Conservation (phyloP, 495 filamentous ascomycete species). For the Neurospora sp. region DNA sequence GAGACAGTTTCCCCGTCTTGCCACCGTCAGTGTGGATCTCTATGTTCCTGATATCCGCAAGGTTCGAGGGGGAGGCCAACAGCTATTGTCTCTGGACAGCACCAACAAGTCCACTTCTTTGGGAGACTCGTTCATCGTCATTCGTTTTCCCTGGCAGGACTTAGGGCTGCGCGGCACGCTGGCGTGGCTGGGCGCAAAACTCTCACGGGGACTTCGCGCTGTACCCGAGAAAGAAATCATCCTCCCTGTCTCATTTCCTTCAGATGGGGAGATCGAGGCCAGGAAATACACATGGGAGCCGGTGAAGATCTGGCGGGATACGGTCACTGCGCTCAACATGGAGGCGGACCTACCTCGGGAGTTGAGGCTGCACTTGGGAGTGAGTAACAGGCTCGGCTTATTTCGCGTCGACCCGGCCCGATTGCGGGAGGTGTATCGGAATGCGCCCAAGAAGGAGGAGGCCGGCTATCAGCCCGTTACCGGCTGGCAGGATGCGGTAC, state of each 20-base stretch:
- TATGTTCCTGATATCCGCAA: slow-evolving; percentile 64
- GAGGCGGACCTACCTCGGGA: slow-evolving; percentile 37
- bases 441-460: slow-evolving; percentile 58
- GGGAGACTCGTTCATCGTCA: slow-evolving; percentile 42
- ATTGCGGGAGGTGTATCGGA: slow-evolving; percentile 60
- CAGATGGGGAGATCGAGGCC: slow-evolving; percentile 38
- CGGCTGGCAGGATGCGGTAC: slow-evolving; percentile 74
- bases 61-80: slow-evolving; percentile 14
- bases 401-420: slow-evolving; percentile 59
- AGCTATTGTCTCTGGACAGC: slow-evolving; percentile 3
- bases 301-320: slow-evolving; percentile 75
- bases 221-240: slow-evolving; percentile 44
- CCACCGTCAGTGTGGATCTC: slow-evolving; percentile 65
- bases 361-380: slow-evolving; percentile 50
- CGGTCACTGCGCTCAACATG: slow-evolving; percentile 51
- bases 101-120: slow-evolving; percentile 25
- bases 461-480: slow-evolving; percentile 68
- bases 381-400: slow-evolving; percentile 54
- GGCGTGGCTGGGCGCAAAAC: slow-evolving; percentile 31
- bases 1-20: slow-evolving; percentile 59
- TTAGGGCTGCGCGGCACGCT: slow-evolving; percentile 31
- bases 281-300: slow-evolving; percentile 49
- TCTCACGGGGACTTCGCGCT: slow-evolving; percentile 32
- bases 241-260: slow-evolving; percentile 56
- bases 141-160: slow-evolving; percentile 51